These are phyloP conservation scores for Mrakia gelida DNA, from an alignment of 768 basidiomycete genomes.

Conservation along the genomic window DNA sequence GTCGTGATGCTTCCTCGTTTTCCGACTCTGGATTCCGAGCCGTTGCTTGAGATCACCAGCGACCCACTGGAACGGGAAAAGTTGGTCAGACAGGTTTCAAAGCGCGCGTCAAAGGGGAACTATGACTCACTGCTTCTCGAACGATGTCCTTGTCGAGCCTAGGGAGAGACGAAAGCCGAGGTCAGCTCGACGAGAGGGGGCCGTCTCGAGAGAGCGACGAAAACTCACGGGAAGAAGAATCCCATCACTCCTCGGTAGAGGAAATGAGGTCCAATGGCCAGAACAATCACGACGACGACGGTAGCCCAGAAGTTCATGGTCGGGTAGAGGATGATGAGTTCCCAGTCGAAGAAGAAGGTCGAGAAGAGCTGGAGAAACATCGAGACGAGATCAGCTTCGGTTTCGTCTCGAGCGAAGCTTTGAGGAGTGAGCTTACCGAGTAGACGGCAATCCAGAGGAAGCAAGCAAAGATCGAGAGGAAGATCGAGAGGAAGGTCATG, in stretches of 20 bases:
- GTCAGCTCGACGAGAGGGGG: background rate
- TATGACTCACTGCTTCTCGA: conserved; percentile 60
- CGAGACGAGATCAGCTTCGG: background rate
- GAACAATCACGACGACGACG: conserved; percentile 61
- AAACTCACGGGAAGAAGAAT: conserved; percentile 28
- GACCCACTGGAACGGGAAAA: conserved; percentile 35
- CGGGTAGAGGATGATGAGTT: conserved; percentile 68
- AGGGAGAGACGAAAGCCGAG: background rate
- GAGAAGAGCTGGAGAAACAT: conserved; percentile 50
- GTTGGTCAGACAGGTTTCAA: background rate
- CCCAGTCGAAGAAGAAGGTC: conserved; percentile 66
- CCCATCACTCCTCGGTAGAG: conserved; percentile 23
- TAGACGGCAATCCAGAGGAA: conserved; percentile 83
- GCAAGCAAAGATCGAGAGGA: conserved; percentile 45
- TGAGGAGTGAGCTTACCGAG: conserved; percentile 49
- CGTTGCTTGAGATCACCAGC: conserved; percentile 39
- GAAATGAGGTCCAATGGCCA: conserved; percentile 69
- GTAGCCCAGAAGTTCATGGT: conserved; percentile 80
- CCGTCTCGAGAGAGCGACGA: background rate
- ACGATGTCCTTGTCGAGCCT: conserved; percentile 77
- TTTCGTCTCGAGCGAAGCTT: background rate
- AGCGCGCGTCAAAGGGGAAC: conserved; percentile 55
- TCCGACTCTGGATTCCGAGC: conserved; percentile 36
- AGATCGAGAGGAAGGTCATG: conserved; percentile 36
- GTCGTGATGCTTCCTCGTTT: conserved; percentile 12